phyloP scores from a whole-genome alignment of 768 basidiomycete species.

The Panaeolus papilionaceus region DNA sequence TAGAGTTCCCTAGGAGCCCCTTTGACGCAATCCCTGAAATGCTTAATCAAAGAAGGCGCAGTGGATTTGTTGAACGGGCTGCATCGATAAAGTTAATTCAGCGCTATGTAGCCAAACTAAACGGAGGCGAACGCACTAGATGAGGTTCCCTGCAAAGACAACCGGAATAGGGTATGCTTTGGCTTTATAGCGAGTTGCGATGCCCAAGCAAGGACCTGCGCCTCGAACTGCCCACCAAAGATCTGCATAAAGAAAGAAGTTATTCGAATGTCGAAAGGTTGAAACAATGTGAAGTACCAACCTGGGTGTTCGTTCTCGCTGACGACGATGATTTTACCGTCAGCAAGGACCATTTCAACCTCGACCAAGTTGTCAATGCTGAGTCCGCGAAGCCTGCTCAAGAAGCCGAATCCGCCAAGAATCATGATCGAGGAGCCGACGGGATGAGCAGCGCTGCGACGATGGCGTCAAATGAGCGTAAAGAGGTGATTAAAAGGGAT shows the following conservation, averaged over 20 bases:
- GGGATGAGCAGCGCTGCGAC: constrained; percentile 75
- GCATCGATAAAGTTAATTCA: constrained; percentile 20
- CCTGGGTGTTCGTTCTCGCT: constrained; percentile 77
- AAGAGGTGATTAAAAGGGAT: constrained; percentile 14
- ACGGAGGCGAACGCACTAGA: constrained; percentile 67
- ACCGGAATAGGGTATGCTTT: constrained; percentile 89
- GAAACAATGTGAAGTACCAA: constrained; percentile 31
- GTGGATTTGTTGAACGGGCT: constrained; percentile 91
- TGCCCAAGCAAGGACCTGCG: constrained; percentile 82
- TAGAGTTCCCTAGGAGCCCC: constrained; percentile 88
- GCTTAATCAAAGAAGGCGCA: constrained; percentile 86
- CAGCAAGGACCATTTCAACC: constrained; percentile 90
- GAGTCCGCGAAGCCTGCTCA: constrained; percentile 82
- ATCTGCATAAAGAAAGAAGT: constrained; percentile 47
- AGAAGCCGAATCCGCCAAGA: constrained; percentile 88
- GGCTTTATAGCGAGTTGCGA: constrained; percentile 90
- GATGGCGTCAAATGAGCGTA: constrained; percentile 10
- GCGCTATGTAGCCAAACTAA: constrained; percentile 18
- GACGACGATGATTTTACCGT: constrained; percentile 83
- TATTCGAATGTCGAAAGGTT: not conserved
- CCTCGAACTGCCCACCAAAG: constrained; percentile 90
- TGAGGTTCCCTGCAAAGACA: constrained; percentile 90
- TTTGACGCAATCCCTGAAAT: constrained; percentile 94
- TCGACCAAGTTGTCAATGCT: constrained; percentile 92
- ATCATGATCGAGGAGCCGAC: constrained; percentile 83